phyloP scores from a whole-genome alignment of 2,329 filamentous ascomycete genomes.

The Penicillium italicum region DNA sequence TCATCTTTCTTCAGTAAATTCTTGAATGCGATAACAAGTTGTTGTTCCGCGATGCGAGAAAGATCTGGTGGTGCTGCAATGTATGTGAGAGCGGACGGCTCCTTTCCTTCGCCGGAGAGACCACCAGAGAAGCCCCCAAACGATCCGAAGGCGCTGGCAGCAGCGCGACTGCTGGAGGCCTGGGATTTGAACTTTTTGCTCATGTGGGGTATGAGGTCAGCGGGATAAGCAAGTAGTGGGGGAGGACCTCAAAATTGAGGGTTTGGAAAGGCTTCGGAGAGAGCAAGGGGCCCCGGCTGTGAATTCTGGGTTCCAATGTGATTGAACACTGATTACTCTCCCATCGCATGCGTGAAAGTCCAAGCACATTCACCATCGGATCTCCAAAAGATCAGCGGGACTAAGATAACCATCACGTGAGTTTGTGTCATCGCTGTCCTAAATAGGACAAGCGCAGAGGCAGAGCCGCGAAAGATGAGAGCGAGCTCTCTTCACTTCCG shows the following conservation, averaged over 20 bases:
- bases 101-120: constrained; percentile 40
- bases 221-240: constrained; percentile 23
- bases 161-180: constrained; percentile 61
- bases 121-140: constrained; percentile 41
- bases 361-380: constrained; percentile 6
- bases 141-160: constrained; percentile 48
- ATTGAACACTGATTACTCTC: neutral
- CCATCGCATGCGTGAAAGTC: neutral
- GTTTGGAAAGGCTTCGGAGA: constrained; percentile 3
- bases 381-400: constrained; percentile 13
- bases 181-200: constrained; percentile 63
- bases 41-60: constrained; percentile 69
- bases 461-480: constrained; percentile 15
- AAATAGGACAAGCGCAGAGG: constrained; percentile 30
- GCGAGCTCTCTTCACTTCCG: constrained; percentile 11
- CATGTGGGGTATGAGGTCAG: constrained; percentile 38
- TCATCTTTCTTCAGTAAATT: constrained; percentile 89
- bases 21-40: constrained; percentile 85
- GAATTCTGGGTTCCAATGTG: neutral
- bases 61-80: constrained; percentile 82
- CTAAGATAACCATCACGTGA: constrained; percentile 35
- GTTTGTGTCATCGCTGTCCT: constrained; percentile 31
- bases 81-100: constrained; percentile 71
- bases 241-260: constrained; percentile 13
- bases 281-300: neutral